Base-by-base conservation (phyloP, 495 filamentous ascomycete genomes). In the Xylaria cubensis region DNA sequence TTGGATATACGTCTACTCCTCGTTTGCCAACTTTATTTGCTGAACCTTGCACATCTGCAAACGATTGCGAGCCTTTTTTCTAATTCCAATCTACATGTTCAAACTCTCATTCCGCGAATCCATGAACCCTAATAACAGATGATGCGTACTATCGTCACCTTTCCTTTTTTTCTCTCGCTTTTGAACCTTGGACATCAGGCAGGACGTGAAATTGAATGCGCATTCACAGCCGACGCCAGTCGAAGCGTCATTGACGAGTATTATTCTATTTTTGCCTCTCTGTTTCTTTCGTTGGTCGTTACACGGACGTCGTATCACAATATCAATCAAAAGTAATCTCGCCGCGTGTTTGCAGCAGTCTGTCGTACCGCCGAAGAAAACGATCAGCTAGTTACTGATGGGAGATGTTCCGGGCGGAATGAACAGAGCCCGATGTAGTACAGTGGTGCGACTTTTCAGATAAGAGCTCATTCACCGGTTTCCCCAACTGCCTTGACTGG, bases 271-370 rank as follows among this genome's bases (percentile, higher is more conserved):
- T 48, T 46, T 50, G 17, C 5, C 17, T 24, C 17, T 55, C n/a
- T 53, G 42, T 53, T 71, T 65, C 39, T 53, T 65, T 56, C 64
- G 39, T 44, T 36, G 42, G 13, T 1, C 36, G 69, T 69, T 69
- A 53, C 71, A 72, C 69, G 41, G 42, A 63, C 55, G 41, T 34
- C 19, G 72, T 76, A 48, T 56, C 59, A 71, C 69, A 29, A 39
- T 48, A 55, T 56, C 13, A 55, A 71, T 64, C 61, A 64, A 39
- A 63, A 46, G 69, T 55, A 46, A 26, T 26, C 21, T 62, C 58
- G 44, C 68, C 58, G 46, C 48, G 58, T 55, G 39, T 64, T 56
- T 64, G 69, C 59, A 64, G 59, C 48, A 64, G 58, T 32, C 46
- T 46, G 69, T 64, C 69, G 46, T 71, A 71, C 69, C 13, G 24